Evolutionary conservation across 257 asterid genomes (phyloP).

Genomic region (Capsicum rhomboideum): DNA sequence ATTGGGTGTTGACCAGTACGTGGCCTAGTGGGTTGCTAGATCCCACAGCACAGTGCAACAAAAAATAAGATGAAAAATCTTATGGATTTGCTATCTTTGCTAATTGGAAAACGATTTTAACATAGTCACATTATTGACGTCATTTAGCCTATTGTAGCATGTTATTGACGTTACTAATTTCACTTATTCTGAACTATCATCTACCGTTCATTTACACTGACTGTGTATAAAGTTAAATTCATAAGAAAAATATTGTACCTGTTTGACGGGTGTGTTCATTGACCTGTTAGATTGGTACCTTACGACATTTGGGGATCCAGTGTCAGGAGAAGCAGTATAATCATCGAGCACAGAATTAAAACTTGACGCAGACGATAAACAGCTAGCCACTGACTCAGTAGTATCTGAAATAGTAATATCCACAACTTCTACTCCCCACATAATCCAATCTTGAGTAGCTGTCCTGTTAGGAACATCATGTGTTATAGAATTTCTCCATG

Average conservation of each 20-base stretch:
- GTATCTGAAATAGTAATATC: conserved; percentile 33
- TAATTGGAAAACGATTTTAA: neutral
- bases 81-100: neutral
- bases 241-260: neutral
- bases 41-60: neutral
- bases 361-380: conserved; percentile 28
- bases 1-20: neutral
- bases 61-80: neutral
- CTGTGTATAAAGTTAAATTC: neutral
- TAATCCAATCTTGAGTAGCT: conserved; percentile 66
- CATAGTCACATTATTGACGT: neutral
- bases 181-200: neutral
- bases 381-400: conserved; percentile 2
- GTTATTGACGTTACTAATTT: neutral
- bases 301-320: conserved; percentile 22
- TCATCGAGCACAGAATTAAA: conserved; percentile 34
- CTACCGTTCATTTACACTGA: neutral
- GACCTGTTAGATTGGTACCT: neutral
- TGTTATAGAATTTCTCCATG: conserved; percentile 73
- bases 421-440: conserved; percentile 65
- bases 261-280: neutral
- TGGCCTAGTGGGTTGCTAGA: neutral
- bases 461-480: conserved; percentile 74
- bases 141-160: neutral
- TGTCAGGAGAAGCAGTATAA: conserved; percentile 35